Evolutionary conservation across 768 basidiomycete species (phyloP), one percentile per base, ranked within the genome.

Genomic region (Naganishia vishniacii): DNA sequence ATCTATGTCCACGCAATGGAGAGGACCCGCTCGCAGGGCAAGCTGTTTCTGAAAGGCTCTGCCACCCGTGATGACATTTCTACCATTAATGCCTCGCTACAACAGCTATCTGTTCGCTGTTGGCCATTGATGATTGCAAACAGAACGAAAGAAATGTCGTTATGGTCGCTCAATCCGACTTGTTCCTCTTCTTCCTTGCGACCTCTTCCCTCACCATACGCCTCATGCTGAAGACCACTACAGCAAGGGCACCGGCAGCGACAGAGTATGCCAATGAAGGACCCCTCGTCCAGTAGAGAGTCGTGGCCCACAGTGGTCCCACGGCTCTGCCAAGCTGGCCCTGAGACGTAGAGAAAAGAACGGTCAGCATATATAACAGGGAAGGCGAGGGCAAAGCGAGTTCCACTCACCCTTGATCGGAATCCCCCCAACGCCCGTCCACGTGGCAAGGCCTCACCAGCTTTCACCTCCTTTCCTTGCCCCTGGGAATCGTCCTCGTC

Each of bases 261-360:
- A 64, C 48, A n/a, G 73, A 59, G 67, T 78, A 78, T 42, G 70
- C 70, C 9, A 72, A 59, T 2, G 71, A 69, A 1, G 77, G 77
- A 2, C 77, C 77, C 28, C 67, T 62, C 3, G 73, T 51, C 76
- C 75, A 78, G 61, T 78, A 78, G 3, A 69, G 49, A 18, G 70
- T 69, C 42, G 71, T 77, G 85, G 91, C 91, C n/a, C 93, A 80
- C 4, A 98, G 75, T 4, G 94, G 94, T 0, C 94, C 94, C 40
- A 95, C 80, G 4, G 94, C 93, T 63, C 94, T 84, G 3, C 94
- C 94, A 42, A 98, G 82, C 75, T 97, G 94, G 20, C 94, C 94
- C n/a, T 88, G 84, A 34, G 29, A 29, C 15, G n/a, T 4, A 28
- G 29, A 15, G 12, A 49, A 44, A 13, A 49, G 16, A 20, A 23